Conservation (phyloP, 495 filamentous ascomycete species). For the Pseudomonodictys pantanalensis region DNA sequence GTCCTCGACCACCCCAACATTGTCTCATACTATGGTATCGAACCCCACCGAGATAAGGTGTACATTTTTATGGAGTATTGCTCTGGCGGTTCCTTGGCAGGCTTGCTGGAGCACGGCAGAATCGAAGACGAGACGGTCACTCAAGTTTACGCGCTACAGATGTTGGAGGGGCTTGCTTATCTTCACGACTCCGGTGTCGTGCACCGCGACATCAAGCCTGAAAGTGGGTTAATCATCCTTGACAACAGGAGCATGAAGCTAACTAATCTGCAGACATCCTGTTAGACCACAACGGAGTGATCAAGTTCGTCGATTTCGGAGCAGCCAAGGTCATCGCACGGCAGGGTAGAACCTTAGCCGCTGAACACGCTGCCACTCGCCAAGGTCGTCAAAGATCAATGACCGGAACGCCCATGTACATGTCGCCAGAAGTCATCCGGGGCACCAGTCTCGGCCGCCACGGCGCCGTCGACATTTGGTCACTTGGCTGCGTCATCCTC, state of each 20-base stretch:
- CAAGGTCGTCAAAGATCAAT: slow-evolving; percentile 69
- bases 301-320: slow-evolving; percentile 99
- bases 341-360: slow-evolving; percentile 81
- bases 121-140: slow-evolving; percentile 98
- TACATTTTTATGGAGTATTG: slow-evolving; percentile 99
- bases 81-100: slow-evolving; percentile 88
- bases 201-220: slow-evolving; percentile 97
- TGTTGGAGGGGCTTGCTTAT: slow-evolving; percentile 93
- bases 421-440: slow-evolving; percentile 98
- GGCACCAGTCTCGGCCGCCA: slow-evolving; percentile 70
- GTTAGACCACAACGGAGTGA: slow-evolving; percentile 94
- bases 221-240: slow-evolving; percentile 60
- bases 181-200: slow-evolving; percentile 86
- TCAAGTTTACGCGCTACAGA: slow-evolving; percentile 94
- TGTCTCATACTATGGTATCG: slow-evolving; percentile 95
- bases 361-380: slow-evolving; percentile 53
- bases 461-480: slow-evolving; percentile 96
- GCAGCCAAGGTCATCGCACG: slow-evolving; percentile 96
- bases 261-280: slow-evolving; percentile 67
- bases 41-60: slow-evolving; percentile 96
- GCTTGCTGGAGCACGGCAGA: slow-evolving; percentile 85
- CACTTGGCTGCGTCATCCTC: slow-evolving; percentile 90
- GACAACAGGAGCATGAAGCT: neutral
- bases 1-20: slow-evolving; percentile 96
- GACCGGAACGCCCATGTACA: slow-evolving; percentile 99